Evolutionary conservation across 139 green algal species (phyloP), one percentile per base, ranked within the genome.

Genomic region (Volvox africanus): DNA sequence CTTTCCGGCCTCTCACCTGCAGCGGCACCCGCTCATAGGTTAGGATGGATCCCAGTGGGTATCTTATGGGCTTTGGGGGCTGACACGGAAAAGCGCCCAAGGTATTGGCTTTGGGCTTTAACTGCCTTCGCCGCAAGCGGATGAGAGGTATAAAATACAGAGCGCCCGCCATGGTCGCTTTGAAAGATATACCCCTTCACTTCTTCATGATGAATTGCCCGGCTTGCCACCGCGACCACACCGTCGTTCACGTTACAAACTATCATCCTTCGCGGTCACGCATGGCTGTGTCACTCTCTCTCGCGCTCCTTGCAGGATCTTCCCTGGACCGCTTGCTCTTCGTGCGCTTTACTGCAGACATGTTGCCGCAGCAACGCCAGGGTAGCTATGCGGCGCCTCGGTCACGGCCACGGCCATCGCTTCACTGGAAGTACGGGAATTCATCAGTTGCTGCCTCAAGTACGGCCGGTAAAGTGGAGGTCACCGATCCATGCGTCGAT

Each of bases 271-370:
- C n/a, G n/a, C n/a, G n/a, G n/a, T n/a, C n/a, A n/a, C n/a, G n/a
- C n/a, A n/a, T n/a, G n/a, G 44, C 44, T 55, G 44, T 75, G 67
- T 75, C 67, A 28, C 67, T 75, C 67, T 28, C 67, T 28, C 67
- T 3, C 67, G 67, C 67, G 67, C 67, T 20, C 77, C 32, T 36
- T 18, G 12, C 80, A 86, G 80, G 50, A 0, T 44, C 80, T 55
- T 71, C 50, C 80, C 80, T 86, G 44, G 80, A 86, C 80, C 50
- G 80, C 11, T 55, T 86, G 80, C 80, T 86, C 26, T 86, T 86
- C 44, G 12, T 86, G 26, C 80, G n/a, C 22, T 44, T 71, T 24
- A 73, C 80, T 1, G 55, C 50, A 3, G 50, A 86, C 71, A 79
- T 79, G 71, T 2, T 21, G 71, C 71, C 71, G 2, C 71, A 79